Evolutionary conservation across 169 alveolate genomes (phyloP).

Genomic region (Plasmodium yoelii): DNA sequence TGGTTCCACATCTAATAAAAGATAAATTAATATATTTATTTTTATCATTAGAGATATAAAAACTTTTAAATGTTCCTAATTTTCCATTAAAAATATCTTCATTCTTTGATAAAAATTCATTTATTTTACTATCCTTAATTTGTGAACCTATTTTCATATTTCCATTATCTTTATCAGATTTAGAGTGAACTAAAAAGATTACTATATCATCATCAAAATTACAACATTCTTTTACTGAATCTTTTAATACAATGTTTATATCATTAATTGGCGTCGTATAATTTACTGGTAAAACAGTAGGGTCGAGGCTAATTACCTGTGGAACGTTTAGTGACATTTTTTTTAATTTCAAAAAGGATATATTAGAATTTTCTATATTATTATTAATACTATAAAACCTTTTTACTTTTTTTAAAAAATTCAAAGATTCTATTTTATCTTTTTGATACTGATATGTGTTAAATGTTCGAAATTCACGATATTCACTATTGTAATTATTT

Average conservation of each 20-base stretch:
- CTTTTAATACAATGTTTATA: slow-evolving; percentile 26
- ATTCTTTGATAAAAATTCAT: slow-evolving; percentile 30
- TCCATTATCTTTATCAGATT: slow-evolving; percentile 16
- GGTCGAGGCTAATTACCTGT: slow-evolving; percentile 54
- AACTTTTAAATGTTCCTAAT: slow-evolving; percentile 59
- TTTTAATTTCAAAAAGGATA: no score
- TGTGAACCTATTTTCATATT: slow-evolving; percentile 14
- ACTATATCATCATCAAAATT: slow-evolving; percentile 25
- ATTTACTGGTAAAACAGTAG: slow-evolving; percentile 48
- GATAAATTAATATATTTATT: slow-evolving; percentile 28
- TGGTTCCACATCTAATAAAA: slow-evolving; percentile 58
- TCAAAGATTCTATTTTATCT: not conserved
- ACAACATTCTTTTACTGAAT: slow-evolving; percentile 1
- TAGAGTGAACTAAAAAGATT: slow-evolving; percentile 38
- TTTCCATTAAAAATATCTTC: slow-evolving; percentile 46
- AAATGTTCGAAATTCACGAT: no score
- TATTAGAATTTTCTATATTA: no score
- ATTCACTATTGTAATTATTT: no score
- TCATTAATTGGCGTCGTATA: slow-evolving; percentile 43
- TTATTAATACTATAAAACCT: not conserved
- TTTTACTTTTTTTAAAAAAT: not conserved
- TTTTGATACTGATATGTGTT: no score
- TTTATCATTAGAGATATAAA: slow-evolving; percentile 34
- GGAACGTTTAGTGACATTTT: slow-evolving; percentile 56
- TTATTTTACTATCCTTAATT: slow-evolving; percentile 14